phyloP scores from a whole-genome alignment of 1,139 yeast genomes.

The Suhomyces chickasaworum region DNA sequence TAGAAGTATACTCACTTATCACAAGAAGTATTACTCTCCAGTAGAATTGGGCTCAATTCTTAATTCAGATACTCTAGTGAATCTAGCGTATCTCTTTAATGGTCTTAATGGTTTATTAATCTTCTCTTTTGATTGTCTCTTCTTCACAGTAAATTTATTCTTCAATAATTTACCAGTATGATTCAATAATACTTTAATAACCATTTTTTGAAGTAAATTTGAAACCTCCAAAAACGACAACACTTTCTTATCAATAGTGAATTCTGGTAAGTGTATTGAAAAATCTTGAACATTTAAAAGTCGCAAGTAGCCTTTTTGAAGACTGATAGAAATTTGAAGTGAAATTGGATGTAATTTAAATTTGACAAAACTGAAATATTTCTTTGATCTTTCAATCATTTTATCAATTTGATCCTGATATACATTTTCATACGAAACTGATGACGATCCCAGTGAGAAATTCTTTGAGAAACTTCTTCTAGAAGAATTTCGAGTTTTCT shows the following conservation, averaged over 20 bases:
- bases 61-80: conserved; percentile 25
- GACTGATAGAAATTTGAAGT: conserved; percentile 59
- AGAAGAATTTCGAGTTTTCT: background rate
- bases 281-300: conserved; percentile 65
- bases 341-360: conserved; percentile 49
- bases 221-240: conserved; percentile 59
- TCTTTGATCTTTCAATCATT: conserved; percentile 63
- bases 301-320: conserved; percentile 55
- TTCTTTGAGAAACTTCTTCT: conserved; percentile 7
- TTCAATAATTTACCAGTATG: conserved; percentile 61
- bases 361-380: conserved; percentile 55
- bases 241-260: conserved; percentile 49
- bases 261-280: conserved; percentile 53
- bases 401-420: conserved; percentile 47
- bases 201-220: conserved; percentile 49
- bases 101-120: conserved; percentile 27
- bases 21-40: conserved; percentile 8
- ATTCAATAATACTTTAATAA: conserved; percentile 53
- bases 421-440: conserved; percentile 20
- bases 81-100: conserved; percentile 30
- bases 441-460: conserved; percentile 9
- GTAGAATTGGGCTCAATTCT: conserved; percentile 8
- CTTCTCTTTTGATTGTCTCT: conserved; percentile 17
- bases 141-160: conserved; percentile 49
- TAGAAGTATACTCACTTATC: conserved; percentile 8